Percentiles rank a stretch among this genome's conserved stretches.
Conservation (phyloP, 108 stramenopile species). For the Conticribra weissflogii region DNA sequence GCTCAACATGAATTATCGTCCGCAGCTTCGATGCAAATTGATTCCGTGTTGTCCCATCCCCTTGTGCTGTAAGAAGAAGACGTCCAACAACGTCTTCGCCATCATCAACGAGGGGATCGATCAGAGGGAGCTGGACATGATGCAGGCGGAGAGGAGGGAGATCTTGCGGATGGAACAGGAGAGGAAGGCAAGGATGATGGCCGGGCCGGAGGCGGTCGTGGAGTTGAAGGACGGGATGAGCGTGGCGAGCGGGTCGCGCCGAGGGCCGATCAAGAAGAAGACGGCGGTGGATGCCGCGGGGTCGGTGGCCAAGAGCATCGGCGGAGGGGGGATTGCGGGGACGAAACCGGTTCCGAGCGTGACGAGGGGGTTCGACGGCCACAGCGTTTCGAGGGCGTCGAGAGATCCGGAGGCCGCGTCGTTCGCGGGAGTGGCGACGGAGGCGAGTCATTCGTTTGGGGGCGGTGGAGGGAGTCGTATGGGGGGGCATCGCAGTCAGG, state of each 20-base stretch:
- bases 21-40: slow-evolving; percentile 30
- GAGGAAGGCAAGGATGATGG: slow-evolving; percentile 27
- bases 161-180: slow-evolving; percentile 32
- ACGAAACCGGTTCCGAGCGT: no score
- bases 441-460: slow-evolving; percentile 8
- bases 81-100: slow-evolving; percentile 34
- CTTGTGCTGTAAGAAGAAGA: slow-evolving; percentile 40
- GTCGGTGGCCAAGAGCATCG: neutral
- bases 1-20: slow-evolving; percentile 43
- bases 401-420: slow-evolving; percentile 22
- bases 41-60: slow-evolving; percentile 39
- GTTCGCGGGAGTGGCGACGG: slow-evolving; percentile 20
- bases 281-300: neutral
- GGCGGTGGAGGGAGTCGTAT: neutral
- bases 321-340: slow-evolving; percentile 1
- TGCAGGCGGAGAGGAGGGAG: slow-evolving; percentile 38
- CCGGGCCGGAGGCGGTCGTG: slow-evolving; percentile 34
- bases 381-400: slow-evolving; percentile 5
- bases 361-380: no score
- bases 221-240: slow-evolving; percentile 21
- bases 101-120: slow-evolving; percentile 48
- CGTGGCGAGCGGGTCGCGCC: neutral
- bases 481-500: neutral
- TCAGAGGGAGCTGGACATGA: slow-evolving; percentile 43
- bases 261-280: neutral